phyloP scores from a whole-genome alignment of 2,329 filamentous ascomycete genomes.

The Trichoderma koningii region DNA sequence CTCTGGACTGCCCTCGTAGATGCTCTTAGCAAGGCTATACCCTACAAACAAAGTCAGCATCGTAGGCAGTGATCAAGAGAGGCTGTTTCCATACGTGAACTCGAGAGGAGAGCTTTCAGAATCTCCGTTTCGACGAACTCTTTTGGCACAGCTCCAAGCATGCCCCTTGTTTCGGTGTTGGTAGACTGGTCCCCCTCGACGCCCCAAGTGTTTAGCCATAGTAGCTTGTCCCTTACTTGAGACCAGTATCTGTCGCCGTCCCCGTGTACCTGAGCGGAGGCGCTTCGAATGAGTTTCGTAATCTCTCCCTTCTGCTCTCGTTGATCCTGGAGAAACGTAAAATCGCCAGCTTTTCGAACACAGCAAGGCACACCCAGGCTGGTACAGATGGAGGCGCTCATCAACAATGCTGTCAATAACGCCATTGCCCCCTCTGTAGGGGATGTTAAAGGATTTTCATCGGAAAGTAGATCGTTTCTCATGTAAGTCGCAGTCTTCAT shows the following conservation, averaged over 20 bases:
- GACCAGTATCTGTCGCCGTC: slow-evolving; percentile 67
- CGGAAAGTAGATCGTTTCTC: slow-evolving; percentile 53
- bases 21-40: slow-evolving; percentile 62
- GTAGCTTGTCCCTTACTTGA: slow-evolving; percentile 61
- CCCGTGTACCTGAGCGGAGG: slow-evolving; percentile 53
- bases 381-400: slow-evolving; percentile 61
- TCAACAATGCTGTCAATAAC: slow-evolving; percentile 64
- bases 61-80: background rate
- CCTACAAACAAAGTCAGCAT: slow-evolving; percentile 44
- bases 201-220: slow-evolving; percentile 77
- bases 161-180: slow-evolving; percentile 55
- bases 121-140: slow-evolving; percentile 70
- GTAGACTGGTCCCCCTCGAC: slow-evolving; percentile 27
- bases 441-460: slow-evolving; percentile 65
- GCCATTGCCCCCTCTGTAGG: slow-evolving; percentile 58
- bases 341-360: slow-evolving; percentile 59
- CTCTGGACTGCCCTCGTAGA: slow-evolving; percentile 58
- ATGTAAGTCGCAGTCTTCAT: slow-evolving; percentile 38
- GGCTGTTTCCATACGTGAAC: slow-evolving; percentile 54
- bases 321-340: slow-evolving; percentile 64
- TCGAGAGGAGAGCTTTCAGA: slow-evolving; percentile 65
- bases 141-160: slow-evolving; percentile 62
- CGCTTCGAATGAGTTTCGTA: slow-evolving; percentile 57
- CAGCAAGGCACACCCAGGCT: slow-evolving; percentile 53
- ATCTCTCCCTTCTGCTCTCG: slow-evolving; percentile 65